phyloP scores from a whole-genome alignment of 768 basidiomycete genomes.

The Serendipita sp. region DNA sequence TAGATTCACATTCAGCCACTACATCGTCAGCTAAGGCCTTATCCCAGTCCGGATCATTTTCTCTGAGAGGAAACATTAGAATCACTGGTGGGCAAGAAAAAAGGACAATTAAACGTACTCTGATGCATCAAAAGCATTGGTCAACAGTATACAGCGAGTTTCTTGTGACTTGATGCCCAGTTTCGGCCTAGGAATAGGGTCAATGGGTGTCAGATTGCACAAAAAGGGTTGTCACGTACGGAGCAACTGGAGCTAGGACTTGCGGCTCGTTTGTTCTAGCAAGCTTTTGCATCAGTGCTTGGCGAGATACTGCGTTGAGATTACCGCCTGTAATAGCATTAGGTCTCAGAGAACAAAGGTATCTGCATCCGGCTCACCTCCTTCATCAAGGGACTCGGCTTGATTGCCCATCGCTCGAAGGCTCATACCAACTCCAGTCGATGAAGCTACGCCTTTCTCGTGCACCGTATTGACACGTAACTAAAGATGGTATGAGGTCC shows the following conservation, averaged over 20 bases:
- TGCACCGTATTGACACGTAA: slow-evolving; percentile 85
- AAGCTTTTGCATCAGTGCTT: slow-evolving; percentile 99
- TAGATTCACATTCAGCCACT: slow-evolving; percentile 79
- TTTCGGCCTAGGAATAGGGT: background rate
- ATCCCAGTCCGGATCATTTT: slow-evolving; percentile 94
- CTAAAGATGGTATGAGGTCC: slow-evolving; percentile 23
- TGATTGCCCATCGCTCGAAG: slow-evolving; percentile 18
- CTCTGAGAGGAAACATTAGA: slow-evolving; percentile 30
- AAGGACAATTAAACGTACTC: slow-evolving; percentile 40
- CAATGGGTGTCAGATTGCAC: background rate
- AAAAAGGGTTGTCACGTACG: background rate
- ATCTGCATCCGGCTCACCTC: slow-evolving; percentile 35
- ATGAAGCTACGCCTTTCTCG: slow-evolving; percentile 67
- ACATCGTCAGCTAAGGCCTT: slow-evolving; percentile 92
- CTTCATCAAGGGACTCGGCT: slow-evolving; percentile 77
- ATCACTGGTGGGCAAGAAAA: slow-evolving; percentile 7
- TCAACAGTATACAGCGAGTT: slow-evolving; percentile 76
- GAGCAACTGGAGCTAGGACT: background rate
- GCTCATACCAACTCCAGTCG: slow-evolving; percentile 25
- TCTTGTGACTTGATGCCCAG: slow-evolving; percentile 1
- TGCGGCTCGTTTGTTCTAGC: slow-evolving; percentile 52
- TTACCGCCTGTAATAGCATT: slow-evolving; percentile 54
- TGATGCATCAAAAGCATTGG: slow-evolving; percentile 96
- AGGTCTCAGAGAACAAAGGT: slow-evolving; percentile 8
- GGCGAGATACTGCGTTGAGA: slow-evolving; percentile 94